Percentiles rank a stretch among this genome's conserved stretches.
These are phyloP conservation scores for Ramalina peruviana DNA, from an alignment of 495 filamentous ascomycete genomes.

Conservation along the genomic window DNA sequence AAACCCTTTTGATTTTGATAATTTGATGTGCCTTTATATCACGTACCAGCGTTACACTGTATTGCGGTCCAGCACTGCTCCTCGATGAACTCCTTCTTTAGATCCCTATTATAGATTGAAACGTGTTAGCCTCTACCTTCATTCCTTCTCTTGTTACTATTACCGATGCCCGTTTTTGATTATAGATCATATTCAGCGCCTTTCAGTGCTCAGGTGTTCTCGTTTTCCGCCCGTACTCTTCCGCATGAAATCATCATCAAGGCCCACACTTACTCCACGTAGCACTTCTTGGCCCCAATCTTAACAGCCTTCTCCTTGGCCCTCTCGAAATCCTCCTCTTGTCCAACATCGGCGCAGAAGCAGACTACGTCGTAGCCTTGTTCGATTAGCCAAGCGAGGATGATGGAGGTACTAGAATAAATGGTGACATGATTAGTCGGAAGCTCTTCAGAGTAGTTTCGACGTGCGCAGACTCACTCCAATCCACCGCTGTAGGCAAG, in stretches of 20 bases:
- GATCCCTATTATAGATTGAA: background rate
- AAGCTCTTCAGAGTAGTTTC: background rate
- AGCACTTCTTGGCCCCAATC: conserved; percentile 16
- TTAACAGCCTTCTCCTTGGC: conserved; percentile 15
- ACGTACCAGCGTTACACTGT: conserved; percentile 48
- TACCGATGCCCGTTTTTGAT: background rate
- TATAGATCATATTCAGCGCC: background rate
- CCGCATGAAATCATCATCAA: conserved; percentile 5
- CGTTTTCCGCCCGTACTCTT: background rate
- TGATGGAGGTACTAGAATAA: conserved; percentile 3
- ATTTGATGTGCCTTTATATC: background rate
- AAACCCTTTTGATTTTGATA: background rate
- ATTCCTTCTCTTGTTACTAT: no score
- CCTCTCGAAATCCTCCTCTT: conserved; percentile 17
- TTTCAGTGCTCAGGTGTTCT: no score
- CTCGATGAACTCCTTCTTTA: conserved; percentile 28
- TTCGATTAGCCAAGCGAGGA: conserved; percentile 13
- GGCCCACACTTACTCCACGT: no score
- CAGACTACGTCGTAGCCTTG: conserved; percentile 17
- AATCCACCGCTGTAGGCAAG: background rate
- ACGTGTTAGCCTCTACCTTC: background rate
- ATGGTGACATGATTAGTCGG: background rate
- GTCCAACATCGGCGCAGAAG: conserved; percentile 14
- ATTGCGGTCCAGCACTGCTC: conserved; percentile 80
- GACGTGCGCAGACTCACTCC: background rate